phyloP scores from a whole-genome alignment of 2,329 filamentous ascomycete genomes.

The Xylariaceae sp. region DNA sequence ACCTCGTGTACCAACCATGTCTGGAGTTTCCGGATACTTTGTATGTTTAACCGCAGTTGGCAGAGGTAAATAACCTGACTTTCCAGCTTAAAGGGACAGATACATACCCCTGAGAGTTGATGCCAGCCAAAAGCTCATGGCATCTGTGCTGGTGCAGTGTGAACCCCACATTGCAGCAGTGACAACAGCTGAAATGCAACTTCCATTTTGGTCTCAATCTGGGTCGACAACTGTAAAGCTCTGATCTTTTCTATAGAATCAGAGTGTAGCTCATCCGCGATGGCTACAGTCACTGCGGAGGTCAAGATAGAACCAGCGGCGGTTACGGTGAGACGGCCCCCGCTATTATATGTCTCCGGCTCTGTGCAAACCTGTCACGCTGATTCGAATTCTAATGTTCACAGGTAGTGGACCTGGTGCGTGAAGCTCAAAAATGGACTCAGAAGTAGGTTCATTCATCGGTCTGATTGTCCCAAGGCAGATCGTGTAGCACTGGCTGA shows the following conservation, averaged over 20 bases:
- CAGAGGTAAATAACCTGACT: no score
- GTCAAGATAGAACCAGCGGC: neutral
- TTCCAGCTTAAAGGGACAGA: no score
- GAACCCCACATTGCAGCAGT: no score
- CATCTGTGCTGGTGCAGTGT: no score
- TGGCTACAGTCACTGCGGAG: neutral
- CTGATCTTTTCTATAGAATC: no score
- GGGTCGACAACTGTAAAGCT: no score
- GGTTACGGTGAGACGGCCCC: neutral
- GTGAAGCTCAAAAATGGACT: constrained; percentile 2
- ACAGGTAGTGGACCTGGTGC: constrained; percentile 9
- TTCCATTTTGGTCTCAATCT: neutral
- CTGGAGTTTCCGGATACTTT: no score
- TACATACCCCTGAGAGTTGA: no score
- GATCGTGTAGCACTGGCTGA: constrained; percentile 3
- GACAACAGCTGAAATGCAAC: no score
- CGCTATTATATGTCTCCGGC: neutral
- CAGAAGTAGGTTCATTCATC: constrained; percentile 9
- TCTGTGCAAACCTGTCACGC: neutral
- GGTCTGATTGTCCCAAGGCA: neutral
- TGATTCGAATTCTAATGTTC: neutral
- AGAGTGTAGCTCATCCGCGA: neutral
- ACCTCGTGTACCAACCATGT: no score
- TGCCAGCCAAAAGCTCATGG: no score
- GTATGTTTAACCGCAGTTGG: no score